Base-by-base conservation (phyloP, 1,139 yeast genomes). In the Debaryomyces robertsiae region DNA sequence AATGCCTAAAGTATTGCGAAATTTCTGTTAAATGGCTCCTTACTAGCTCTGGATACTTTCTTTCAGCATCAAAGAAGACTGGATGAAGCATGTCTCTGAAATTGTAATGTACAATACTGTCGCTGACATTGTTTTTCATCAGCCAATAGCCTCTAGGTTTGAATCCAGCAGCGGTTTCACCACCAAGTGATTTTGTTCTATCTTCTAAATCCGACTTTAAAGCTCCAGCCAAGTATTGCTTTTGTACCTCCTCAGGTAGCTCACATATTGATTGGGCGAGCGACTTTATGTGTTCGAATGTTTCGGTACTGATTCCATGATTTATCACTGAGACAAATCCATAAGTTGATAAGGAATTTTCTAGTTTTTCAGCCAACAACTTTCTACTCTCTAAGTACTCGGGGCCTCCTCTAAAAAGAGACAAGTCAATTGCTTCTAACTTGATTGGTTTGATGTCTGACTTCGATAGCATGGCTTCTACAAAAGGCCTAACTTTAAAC, bases 91-190 rank as follows among this genome's bases (percentile, higher is more conserved):
- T 52, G 16, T 57, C 45, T 18, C 55, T 48, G 40, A 61, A 60
- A 38, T 62, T 62, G 46, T 61, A 62, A 40, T 57, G 62, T 6
- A 53, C 61, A 36, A 62, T 61, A 5, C 60, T 50, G 43, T 62
- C 67, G 32, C 51, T 54, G 4, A 61, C 65, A 2, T 65, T 63
- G 39, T 61, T 58, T 40, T 59, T 52, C 66, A 61, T 60, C 13
- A 62, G 51, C 67, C 67, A 62, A 42, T 61, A 61, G 6, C 62
- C 60, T 36, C 56, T 53, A 16, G 67, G 67, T 42, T 61, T 62
- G 44, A 56, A 62, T 0, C 67, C 67, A 6, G 61, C 51, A 9
- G 63, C 66, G 27, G 64, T 43, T 43, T 61, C 67, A 29, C 60
- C 67, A 5, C 67, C 63, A 14, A 57, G 36, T 16, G 23, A 16